Conservation (phyloP, 208 protist genomes). For the Trypanosoma avium region DNA sequence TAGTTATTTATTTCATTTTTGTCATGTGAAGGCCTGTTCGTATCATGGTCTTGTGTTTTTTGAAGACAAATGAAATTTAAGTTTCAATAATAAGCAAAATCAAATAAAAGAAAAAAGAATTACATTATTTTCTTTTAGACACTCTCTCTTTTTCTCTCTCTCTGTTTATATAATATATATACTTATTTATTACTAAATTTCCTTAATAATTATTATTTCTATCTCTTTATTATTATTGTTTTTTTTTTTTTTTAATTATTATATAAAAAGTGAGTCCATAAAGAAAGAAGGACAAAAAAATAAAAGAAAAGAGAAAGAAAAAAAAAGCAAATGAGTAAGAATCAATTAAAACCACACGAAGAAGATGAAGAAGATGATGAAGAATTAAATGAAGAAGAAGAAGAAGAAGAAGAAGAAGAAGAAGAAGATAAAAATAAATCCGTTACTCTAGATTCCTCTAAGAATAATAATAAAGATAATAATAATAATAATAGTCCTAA, state of each 20-base stretch:
- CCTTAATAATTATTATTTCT: not conserved
- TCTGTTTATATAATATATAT: no score
- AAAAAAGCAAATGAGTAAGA: constrained; percentile 13
- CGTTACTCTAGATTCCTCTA: no score
- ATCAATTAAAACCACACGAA: not conserved
- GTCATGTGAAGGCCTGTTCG: no score
- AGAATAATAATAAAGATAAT: constrained; percentile 8
- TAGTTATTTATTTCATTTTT: no score
- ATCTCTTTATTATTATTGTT: constrained; percentile 1
- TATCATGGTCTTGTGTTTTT: no score
- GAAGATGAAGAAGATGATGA: constrained; percentile 30
- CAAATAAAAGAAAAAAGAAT: no score
- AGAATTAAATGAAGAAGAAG: constrained; percentile 26
- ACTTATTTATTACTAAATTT: no score
- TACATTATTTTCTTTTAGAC: no score
- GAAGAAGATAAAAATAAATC: constrained; percentile 18
- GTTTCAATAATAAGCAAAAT: no score
- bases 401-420: constrained; percentile 36
- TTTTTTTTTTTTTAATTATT: not conserved
- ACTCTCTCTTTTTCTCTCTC: not conserved
- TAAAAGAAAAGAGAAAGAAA: constrained; percentile 1
- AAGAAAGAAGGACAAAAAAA: not conserved
- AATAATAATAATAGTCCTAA: constrained; percentile 2
- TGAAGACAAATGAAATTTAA: no score
- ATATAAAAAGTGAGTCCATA: no score